Evolutionary conservation across 2,329 filamentous ascomycete species (phyloP).

Genomic region (Helicocarpus griseus): DNA sequence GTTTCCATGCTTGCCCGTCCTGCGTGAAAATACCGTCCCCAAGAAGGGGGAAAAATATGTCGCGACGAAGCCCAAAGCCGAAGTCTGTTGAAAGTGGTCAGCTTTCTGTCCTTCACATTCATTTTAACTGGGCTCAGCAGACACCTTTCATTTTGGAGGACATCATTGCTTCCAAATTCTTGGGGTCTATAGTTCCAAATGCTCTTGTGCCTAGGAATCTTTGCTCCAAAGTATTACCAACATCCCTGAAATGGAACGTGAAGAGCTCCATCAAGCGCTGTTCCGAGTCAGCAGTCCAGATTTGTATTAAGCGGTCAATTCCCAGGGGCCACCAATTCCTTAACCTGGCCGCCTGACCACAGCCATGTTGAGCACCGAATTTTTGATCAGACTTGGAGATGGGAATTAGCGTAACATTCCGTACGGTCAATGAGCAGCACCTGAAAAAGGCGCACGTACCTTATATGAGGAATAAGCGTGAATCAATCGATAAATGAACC

Average conservation of each 20-base stretch:
- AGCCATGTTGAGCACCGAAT: not conserved
- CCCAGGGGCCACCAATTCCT: slow-evolving; percentile 24
- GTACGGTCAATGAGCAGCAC: not conserved
- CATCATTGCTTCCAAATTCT: slow-evolving; percentile 20
- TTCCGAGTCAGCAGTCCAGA: slow-evolving; percentile 22
- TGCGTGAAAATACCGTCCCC: slow-evolving; percentile 62
- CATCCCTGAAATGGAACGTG: slow-evolving; percentile 20
- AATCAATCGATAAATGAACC: too few species aligned
- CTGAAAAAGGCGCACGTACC: too few species aligned
- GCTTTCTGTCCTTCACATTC: too few species aligned
- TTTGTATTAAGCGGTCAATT: slow-evolving; percentile 26
- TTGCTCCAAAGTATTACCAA: slow-evolving; percentile 20
- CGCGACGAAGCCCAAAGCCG: slow-evolving; percentile 6
- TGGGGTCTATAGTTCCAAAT: slow-evolving; percentile 20
- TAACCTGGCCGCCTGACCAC: slow-evolving; percentile 11
- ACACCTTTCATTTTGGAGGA: slow-evolving; percentile 15
- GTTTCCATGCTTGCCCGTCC: slow-evolving; percentile 63
- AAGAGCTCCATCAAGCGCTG: slow-evolving; percentile 26
- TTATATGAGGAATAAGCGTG: too few species aligned
- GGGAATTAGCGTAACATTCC: not conserved
- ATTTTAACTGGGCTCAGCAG: too few species aligned
- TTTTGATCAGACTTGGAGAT: not conserved
- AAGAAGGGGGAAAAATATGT: slow-evolving; percentile 23
- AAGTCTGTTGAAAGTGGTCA: slow-evolving; percentile 4
- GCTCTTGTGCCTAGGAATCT: slow-evolving; percentile 20